Base-by-base conservation (phyloP, 345 rosid genomes). In the Eucalyptus curtisii region DNA sequence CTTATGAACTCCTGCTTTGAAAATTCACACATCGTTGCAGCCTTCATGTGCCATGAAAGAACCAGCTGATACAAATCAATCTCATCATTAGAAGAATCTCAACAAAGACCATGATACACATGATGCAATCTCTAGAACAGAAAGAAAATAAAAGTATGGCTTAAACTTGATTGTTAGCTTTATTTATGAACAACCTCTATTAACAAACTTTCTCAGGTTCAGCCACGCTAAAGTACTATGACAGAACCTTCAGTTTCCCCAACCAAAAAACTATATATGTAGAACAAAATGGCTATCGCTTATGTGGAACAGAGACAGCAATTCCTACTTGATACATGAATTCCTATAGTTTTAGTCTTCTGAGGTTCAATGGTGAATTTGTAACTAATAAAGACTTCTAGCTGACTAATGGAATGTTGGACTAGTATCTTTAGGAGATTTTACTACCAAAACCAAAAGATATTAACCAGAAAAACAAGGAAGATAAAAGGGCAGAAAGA, bases 11-110 rank as follows among this genome's bases (percentile, higher is more conserved):
- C 99, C 89, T 96, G 95, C 94, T 95, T 96, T 48, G 99, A 95
- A 91, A 94, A 98, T 90, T 98, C 99, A 92, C 99, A 97, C 94
- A 97, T 96, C 88, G 99, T 98, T 89, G 97, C 97, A 86, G 99
- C 99, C 90, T 97, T 96, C 99, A 98, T 98, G 93, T 98, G 99
- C 99, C 99, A 98, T 84, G 99, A 98, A 91, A 98, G 91, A 91
- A 98, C 99, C 91, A 98, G 89, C 99, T 98, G 96, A 90, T 91
- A 92, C 47, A 81, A 79, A 12, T 87, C 89, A 30, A 86, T 42
- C 68, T 86, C 49, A 61, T 37, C 24, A 20, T 76, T 40, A 37
- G 71, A 82, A 88, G 19, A 66, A 88, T 79, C 49, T 30, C 84
- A 52, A 81, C 31, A 81, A 64, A 85, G 80, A 52, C 68, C 42